A percentile compares a stretch with the other conserved stretches of the same genome.
phyloP scores from a whole-genome alignment of 2,329 filamentous ascomycete genomes.

The Colletotrichum simmondsii region DNA sequence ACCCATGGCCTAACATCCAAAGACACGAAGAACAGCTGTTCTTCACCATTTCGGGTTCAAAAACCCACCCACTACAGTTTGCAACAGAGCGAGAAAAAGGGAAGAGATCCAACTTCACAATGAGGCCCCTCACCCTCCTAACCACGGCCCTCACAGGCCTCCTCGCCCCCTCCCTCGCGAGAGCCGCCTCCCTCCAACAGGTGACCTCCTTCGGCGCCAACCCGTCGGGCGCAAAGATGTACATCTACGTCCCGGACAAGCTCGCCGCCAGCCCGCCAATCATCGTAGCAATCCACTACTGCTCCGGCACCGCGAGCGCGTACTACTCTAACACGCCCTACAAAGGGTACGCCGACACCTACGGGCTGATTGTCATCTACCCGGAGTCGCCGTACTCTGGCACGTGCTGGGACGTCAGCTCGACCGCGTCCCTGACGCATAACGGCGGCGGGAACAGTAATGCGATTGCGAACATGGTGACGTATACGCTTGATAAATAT shows the following conservation, averaged over 20 bases:
- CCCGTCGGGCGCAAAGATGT: constrained; percentile 39
- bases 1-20: background rate
- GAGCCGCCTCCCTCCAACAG: constrained; percentile 44
- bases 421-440: constrained; percentile 60
- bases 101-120: background rate
- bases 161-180: constrained; percentile 30
- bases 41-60: background rate
- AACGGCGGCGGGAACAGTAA: constrained; percentile 67
- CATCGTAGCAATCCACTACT: constrained; percentile 66
- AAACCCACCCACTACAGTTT: background rate
- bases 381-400: constrained; percentile 62
- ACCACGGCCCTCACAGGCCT: constrained; percentile 8
- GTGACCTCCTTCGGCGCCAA: constrained; percentile 53
- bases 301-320: constrained; percentile 58
- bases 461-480: constrained; percentile 69
- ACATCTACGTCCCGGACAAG: constrained; percentile 42
- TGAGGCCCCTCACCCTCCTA: constrained; percentile 16
- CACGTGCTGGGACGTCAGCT: constrained; percentile 69
- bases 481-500: constrained; percentile 63
- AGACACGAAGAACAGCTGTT: background rate
- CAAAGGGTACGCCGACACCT: constrained; percentile 50
- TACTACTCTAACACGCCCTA: constrained; percentile 63
- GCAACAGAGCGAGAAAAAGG: background rate
- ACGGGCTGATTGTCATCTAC: constrained; percentile 64
- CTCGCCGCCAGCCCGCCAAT: constrained; percentile 52